These are phyloP conservation scores for Paecilomyces variotii DNA, from an alignment of 2,329 filamentous ascomycete species.

Conservation along the genomic window DNA sequence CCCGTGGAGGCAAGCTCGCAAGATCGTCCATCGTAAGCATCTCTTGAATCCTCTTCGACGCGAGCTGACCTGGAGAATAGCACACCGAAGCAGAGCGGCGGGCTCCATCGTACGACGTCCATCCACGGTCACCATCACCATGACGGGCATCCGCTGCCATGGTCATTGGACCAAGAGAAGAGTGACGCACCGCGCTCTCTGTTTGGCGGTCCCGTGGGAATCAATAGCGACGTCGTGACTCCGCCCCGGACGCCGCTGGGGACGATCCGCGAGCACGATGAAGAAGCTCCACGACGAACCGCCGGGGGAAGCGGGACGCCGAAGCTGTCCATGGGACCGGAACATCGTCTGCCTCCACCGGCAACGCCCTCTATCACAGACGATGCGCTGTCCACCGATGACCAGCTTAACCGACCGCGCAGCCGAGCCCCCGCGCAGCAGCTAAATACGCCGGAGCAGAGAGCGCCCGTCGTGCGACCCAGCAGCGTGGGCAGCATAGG, in stretches of 20 bases:
- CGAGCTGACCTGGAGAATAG: slow-evolving; percentile 13
- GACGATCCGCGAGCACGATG: slow-evolving; percentile 45
- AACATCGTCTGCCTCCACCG: background rate
- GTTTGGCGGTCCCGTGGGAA: slow-evolving; percentile 24
- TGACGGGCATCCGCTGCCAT: slow-evolving; percentile 13
- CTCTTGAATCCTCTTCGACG: slow-evolving; percentile 18
- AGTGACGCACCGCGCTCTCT: slow-evolving; percentile 20
- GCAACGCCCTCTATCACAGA: background rate
- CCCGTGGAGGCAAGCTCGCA: background rate
- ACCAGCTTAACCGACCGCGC: background rate
- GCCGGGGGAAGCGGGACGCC: slow-evolving; percentile 7
- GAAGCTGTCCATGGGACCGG: background rate
- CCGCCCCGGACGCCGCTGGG: slow-evolving; percentile 39
- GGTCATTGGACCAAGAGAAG: slow-evolving; percentile 21
- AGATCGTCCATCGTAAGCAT: slow-evolving; percentile 17
- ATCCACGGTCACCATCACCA: slow-evolving; percentile 28
- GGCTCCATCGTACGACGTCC: slow-evolving; percentile 27
- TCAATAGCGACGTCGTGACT: slow-evolving; percentile 15
- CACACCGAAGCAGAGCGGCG: slow-evolving; percentile 6
- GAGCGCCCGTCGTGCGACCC: slow-evolving; percentile 1
- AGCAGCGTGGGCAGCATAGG: slow-evolving; percentile 49
- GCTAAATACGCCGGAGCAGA: background rate
- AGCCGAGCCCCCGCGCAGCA: background rate
- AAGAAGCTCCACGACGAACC: slow-evolving; percentile 28
- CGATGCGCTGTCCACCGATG: background rate